These are phyloP conservation scores for Talaromyces amestolkiae DNA, from an alignment of 2,329 filamentous ascomycete genomes.

Conservation along the genomic window DNA sequence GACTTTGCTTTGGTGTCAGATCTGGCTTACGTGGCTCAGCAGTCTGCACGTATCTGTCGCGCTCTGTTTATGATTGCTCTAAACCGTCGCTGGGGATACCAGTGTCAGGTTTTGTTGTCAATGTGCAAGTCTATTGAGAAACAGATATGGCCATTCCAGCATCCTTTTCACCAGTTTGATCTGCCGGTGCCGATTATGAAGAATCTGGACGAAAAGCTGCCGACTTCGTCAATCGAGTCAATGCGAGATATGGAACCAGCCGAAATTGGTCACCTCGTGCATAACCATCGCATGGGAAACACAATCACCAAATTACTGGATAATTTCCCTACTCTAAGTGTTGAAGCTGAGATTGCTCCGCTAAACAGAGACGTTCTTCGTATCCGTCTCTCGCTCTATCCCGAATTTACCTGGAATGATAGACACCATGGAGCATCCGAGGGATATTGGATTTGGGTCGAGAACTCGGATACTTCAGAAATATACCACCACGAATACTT, in stretches of 20 bases:
- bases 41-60: slow-evolving; percentile 88
- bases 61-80: slow-evolving; percentile 96
- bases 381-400: slow-evolving; percentile 80
- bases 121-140: slow-evolving; percentile 97
- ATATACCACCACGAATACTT: slow-evolving; percentile 99
- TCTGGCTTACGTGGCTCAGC: slow-evolving; percentile 91
- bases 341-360: slow-evolving; percentile 93
- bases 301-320: slow-evolving; percentile 77
- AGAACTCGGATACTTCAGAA: slow-evolving; percentile 95
- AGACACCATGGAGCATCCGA: slow-evolving; percentile 90
- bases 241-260: slow-evolving; percentile 89
- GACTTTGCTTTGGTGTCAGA: slow-evolving; percentile 94
- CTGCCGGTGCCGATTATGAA: slow-evolving; percentile 78
- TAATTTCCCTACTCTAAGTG: slow-evolving; percentile 86
- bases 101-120: slow-evolving; percentile 85
- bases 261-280: slow-evolving; percentile 86
- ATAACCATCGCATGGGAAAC: slow-evolving; percentile 83
- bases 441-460: slow-evolving; percentile 98
- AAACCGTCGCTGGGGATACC: slow-evolving; percentile 91
- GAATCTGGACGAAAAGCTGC: slow-evolving; percentile 78
- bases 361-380: slow-evolving; percentile 90
- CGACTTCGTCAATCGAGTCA: slow-evolving; percentile 70
- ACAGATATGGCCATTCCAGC: slow-evolving; percentile 90
- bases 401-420: slow-evolving; percentile 94
- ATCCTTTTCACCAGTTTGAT: slow-evolving; percentile 93